Conservation (phyloP, 1,284 basidiomycete species). For the Apiotrichum siamense region DNA sequence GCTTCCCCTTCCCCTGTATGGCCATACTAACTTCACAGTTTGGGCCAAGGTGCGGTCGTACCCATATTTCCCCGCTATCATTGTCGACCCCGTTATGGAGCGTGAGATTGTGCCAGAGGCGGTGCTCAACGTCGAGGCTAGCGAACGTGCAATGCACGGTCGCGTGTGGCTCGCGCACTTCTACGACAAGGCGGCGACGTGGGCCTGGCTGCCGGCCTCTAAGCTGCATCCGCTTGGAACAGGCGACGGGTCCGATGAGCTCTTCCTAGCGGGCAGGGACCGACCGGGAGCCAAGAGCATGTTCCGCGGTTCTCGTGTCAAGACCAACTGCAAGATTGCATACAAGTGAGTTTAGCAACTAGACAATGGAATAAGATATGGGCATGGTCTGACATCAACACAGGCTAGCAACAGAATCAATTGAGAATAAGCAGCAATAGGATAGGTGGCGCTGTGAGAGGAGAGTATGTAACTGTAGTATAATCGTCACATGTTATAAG, state of each 20-base stretch:
- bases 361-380: too few relatives aligned
- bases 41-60: slow-evolving; percentile 43
- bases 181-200: slow-evolving; percentile 59
- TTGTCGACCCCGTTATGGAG: slow-evolving; percentile 46
- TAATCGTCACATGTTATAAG: neutral
- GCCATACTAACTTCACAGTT: too few relatives aligned
- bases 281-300: slow-evolving; percentile 9
- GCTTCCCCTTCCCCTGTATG: too few relatives aligned
- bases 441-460: neutral
- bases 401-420: slow-evolving; percentile 1
- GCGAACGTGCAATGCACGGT: slow-evolving; percentile 2
- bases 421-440: neutral
- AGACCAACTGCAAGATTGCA: slow-evolving; percentile 18
- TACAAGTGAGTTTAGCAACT: slow-evolving; percentile 31
- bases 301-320: slow-evolving; percentile 20
- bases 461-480: neutral
- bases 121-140: slow-evolving; percentile 47
- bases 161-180: slow-evolving; percentile 57
- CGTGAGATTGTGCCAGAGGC: slow-evolving; percentile 53
- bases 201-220: slow-evolving; percentile 55
- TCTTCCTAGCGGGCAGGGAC: slow-evolving; percentile 29
- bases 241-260: slow-evolving; percentile 38
- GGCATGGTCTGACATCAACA: neutral
- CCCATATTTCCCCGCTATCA: slow-evolving; percentile 47
- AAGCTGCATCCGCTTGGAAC: slow-evolving; percentile 57